Evolutionary conservation across 345 rosid species (phyloP).

Genomic region (Excoecaria agallocha): DNA sequence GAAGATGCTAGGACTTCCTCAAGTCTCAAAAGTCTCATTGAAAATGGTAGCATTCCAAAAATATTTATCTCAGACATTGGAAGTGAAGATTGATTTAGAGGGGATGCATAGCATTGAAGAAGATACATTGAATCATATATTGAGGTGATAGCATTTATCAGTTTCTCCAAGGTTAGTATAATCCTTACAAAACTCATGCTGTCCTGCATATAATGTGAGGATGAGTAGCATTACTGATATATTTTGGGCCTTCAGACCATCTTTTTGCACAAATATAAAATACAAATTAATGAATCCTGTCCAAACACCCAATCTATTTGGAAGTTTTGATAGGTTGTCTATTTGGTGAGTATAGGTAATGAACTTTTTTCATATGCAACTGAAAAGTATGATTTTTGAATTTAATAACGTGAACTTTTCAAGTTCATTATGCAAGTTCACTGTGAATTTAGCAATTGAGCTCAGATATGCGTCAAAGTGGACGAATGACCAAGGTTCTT

Average conservation of each 20-base stretch:
- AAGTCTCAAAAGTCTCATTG: constrained; percentile 44
- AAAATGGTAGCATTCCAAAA: constrained; percentile 41
- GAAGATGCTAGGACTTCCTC: constrained; percentile 53
- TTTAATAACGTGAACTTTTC: too few species aligned
- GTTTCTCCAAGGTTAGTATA: neutral
- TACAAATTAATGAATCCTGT: neutral
- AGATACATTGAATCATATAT: neutral
- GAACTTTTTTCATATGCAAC: too few species aligned
- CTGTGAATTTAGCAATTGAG: too few species aligned
- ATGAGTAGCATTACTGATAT: neutral
- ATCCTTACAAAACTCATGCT: neutral
- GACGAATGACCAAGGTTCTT: too few species aligned
- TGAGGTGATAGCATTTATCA: neutral
- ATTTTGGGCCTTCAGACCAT: neutral
- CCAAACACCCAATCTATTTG: too few species aligned
- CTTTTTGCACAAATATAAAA: neutral
- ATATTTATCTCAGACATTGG: constrained; percentile 18
- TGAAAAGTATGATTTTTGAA: too few species aligned
- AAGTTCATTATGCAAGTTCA: too few species aligned
- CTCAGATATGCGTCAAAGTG: too few species aligned
- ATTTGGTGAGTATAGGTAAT: too few species aligned
- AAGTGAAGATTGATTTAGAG: constrained; percentile 19
- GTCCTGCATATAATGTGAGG: neutral
- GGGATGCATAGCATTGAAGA: neutral
- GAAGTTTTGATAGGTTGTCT: too few species aligned